Percentiles rank a stretch among this genome's conserved stretches.
Evolutionary conservation across 106 monocot genomes (phyloP).

Genomic region (Phalaenopsis equestris): DNA sequence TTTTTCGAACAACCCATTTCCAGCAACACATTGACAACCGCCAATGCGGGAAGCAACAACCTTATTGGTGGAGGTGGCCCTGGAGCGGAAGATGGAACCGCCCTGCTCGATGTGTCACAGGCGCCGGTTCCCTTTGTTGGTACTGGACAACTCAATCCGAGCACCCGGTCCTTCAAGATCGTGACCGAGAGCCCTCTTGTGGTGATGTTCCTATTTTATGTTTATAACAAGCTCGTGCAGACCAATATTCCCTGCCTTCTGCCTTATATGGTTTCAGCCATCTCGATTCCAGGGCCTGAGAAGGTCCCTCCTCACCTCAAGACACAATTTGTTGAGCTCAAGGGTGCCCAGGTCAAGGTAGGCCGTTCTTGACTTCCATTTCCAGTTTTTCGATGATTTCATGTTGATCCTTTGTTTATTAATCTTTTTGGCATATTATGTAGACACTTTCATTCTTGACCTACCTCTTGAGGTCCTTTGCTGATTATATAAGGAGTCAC

Average conservation of each 20-base stretch:
- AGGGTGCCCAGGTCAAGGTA: slow-evolving; percentile 98
- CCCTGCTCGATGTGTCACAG: slow-evolving; percentile 25
- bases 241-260: slow-evolving; percentile 82
- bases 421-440: not conserved
- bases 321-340: slow-evolving; percentile 70
- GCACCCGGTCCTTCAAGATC: slow-evolving; percentile 88
- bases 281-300: slow-evolving; percentile 82
- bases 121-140: slow-evolving; percentile 9
- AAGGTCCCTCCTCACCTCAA: slow-evolving; percentile 69
- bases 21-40: slow-evolving; percentile 4
- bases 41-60: not conserved
- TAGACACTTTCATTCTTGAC: slow-evolving; percentile 95
- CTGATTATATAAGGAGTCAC: slow-evolving; percentile 78
- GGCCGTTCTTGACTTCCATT: not conserved
- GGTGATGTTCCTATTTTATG: slow-evolving; percentile 98
- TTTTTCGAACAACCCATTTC: slow-evolving; percentile 46
- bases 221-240: slow-evolving; percentile 95
- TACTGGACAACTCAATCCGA: slow-evolving; percentile 79
- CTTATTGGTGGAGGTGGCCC: slow-evolving; percentile 18
- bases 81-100: slow-evolving; percentile 12
- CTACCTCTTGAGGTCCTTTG: slow-evolving; percentile 77
- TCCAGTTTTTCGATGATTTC: not conserved
- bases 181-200: slow-evolving; percentile 96
- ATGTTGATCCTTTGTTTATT: not conserved
- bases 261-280: slow-evolving; percentile 85